Base-by-base conservation (phyloP, 1,284 basidiomycete species). In the Ustilago loliicola region DNA sequence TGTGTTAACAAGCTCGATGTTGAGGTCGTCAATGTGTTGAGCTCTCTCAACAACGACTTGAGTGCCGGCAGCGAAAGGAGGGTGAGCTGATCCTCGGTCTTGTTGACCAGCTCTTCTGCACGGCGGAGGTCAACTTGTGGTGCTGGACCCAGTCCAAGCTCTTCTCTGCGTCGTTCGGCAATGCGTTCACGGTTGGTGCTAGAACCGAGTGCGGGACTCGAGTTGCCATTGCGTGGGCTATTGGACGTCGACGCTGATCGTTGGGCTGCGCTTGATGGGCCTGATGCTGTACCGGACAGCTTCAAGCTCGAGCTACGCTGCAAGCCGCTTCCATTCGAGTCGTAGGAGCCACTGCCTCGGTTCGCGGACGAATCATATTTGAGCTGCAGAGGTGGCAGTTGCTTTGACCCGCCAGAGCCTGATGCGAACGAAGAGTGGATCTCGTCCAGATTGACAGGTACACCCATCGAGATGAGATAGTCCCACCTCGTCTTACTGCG, bases 391-490 rank as follows among this genome's bases (percentile, higher is more conserved):
- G 82, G 80, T 9, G 83, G 84, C 21, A 85, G 61, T 21, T 55
- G 59, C 19, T 57, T 32, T 13, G 66, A 63, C 1, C 70, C 58
- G 1, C 66, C 56, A 32, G 61, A 63, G 1, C 60, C 62, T 7
- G 72, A 68, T 25, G 70, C 71, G 36, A 60, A 69, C 4, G 67
- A 66, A 3, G 74, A 77, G 30, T 76, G 76, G 48, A 85, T 73
- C 64, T 85, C 83, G 56, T 85, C 84, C 11, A 85, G 71, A 52
- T 85, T 85, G 59, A 85, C 80, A 0, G 84, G 84, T 17, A 85
- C 77, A 21, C 84, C 84, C 61, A 85, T 77, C 30, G 83, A 73
- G 13, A 85, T 85, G 56, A 85, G 79, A 23, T 79, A 77, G 40
- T 80, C 77, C 5, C 84, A 77, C 13, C 84, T 72, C 13, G 83